Base-by-base conservation (phyloP, 345 rosid species). In the Eucalyptus pumila region DNA sequence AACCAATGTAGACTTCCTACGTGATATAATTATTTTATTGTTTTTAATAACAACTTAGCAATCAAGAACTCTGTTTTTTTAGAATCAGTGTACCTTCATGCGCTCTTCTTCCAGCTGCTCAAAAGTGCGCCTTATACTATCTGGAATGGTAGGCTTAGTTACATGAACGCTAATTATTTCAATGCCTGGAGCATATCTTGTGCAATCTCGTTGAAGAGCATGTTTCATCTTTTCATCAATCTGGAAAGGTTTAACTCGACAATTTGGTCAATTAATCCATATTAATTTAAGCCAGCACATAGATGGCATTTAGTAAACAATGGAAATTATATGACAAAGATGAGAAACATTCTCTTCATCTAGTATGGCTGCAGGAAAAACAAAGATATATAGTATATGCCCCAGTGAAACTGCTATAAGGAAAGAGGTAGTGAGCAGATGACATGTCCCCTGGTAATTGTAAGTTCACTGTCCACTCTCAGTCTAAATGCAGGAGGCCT, bases 201-300 rank as follows among this genome's bases (percentile, higher is more conserved):
- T 97, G 92, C 99, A 97, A 91, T 94, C 98, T 89, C 58, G 93
- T 89, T 96, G 99, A 89, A 97, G 98, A 90, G 98, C 99, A 62
- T 96, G 99, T 93, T 96, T 95, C 99, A 96, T 97, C 91, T 95
- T 96, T 90, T 97, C 99, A 89, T 96, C 99, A 86, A 97, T 97
- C 99, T 97, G 92, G 4, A 86, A 90, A 91, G 87, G 58, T 58
- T 62, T 34, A 85, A 65, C 85, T 45, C 30, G 65, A 91, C 88
- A 11, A 8, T 89, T 47, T 65, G 45, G 34, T 87, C 86, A 85
- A 4, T 19, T 45, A 2, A 23, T 80, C 67, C 60, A 50, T 40
- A 11, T 44, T 19, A 15, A 65, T 40, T 87, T 34, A 62, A 58
- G 50, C 58, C 17, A 26, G 47, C 40, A 14, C 21, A 3, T 17